Percentiles rank a stretch among this genome's conserved stretches.
Conservation (phyloP, 805 yeast genomes). For the Kuraishia floccosa region DNA sequence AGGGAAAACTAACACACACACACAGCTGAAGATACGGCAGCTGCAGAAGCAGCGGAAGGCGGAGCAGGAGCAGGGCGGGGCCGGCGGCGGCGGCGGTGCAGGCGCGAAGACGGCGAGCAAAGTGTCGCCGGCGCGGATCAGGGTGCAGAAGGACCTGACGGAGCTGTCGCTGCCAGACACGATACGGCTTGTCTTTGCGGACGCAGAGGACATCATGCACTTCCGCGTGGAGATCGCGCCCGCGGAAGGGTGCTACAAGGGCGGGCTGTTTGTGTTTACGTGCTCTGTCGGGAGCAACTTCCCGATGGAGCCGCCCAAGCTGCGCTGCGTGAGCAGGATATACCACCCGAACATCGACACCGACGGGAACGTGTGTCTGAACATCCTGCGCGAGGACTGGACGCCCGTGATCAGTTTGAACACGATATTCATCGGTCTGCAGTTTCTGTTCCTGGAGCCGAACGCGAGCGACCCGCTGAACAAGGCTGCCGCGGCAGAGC, state of each 20-base stretch:
- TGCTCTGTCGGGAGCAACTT: slow-evolving; percentile 57
- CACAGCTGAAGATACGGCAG: slow-evolving; percentile 17
- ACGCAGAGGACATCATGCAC: slow-evolving; percentile 46
- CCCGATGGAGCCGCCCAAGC: slow-evolving; percentile 91
- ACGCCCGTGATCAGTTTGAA: slow-evolving; percentile 81
- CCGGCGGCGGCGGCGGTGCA: not conserved
- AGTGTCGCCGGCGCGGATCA: slow-evolving; percentile 50
- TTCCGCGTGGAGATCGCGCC: slow-evolving; percentile 52
- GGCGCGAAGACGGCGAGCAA: slow-evolving; percentile 5
- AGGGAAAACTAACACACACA: no score
- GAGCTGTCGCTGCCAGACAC: slow-evolving; percentile 56
- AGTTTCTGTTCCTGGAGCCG: slow-evolving; percentile 81
- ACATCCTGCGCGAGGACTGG: slow-evolving; percentile 93
- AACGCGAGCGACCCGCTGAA: slow-evolving; percentile 89
- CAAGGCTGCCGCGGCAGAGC: slow-evolving; percentile 69
- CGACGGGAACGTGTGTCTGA: slow-evolving; percentile 85
- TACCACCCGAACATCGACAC: slow-evolving; percentile 92
- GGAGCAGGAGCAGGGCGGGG: slow-evolving; percentile 1
- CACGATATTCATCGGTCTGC: slow-evolving; percentile 72
- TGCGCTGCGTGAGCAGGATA: slow-evolving; percentile 56
- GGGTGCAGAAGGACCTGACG: slow-evolving; percentile 67
- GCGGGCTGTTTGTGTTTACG: slow-evolving; percentile 64
- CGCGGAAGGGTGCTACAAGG: slow-evolving; percentile 57
- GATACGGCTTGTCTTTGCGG: slow-evolving; percentile 37
- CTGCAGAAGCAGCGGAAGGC: slow-evolving; percentile 15